These are phyloP conservation scores for Leishmania lainsoni DNA, from an alignment of 208 protist species.

Conservation along the genomic window DNA sequence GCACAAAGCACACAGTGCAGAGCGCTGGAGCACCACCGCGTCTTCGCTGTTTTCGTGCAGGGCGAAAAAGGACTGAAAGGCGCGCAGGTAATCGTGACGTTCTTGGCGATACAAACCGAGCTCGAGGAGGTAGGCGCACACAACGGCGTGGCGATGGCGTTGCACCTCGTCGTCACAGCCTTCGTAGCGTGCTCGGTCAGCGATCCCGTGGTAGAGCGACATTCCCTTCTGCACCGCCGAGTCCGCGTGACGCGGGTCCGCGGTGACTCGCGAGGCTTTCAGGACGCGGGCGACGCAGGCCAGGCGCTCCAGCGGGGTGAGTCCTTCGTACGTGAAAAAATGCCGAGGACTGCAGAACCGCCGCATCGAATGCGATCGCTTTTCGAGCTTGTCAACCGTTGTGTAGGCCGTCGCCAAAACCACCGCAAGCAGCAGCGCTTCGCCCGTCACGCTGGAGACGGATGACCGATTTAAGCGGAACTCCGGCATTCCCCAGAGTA, in stretches of 20 bases:
- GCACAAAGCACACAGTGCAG: conserved; percentile 24
- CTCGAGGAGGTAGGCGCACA: conserved; percentile 27
- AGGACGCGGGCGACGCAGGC: conserved; percentile 25
- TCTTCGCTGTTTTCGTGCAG: conserved; percentile 21
- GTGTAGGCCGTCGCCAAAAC: conserved; percentile 14
- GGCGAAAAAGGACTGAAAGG: conserved; percentile 23
- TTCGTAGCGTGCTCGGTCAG: neutral
- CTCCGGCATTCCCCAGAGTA: conserved; percentile 27
- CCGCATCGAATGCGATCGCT: conserved; percentile 20
- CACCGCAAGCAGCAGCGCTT: conserved; percentile 22
- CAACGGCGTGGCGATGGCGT: conserved; percentile 2
- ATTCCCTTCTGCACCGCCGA: conserved; percentile 29
- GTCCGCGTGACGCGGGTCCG: conserved; percentile 15
- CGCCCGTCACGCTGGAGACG: conserved; percentile 10
- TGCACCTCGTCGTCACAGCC: neutral
- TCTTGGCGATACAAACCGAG: conserved; percentile 21
- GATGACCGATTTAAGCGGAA: conserved; percentile 1
- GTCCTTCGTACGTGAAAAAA: conserved; percentile 29
- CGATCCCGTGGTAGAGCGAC: conserved; percentile 21
- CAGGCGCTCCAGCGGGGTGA: conserved; percentile 21
- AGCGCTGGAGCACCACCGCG: conserved; percentile 10
- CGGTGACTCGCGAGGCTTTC: conserved; percentile 8
- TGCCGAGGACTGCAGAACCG: conserved; percentile 26
- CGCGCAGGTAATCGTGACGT: conserved; percentile 25
- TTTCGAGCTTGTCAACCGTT: conserved; percentile 4